Percentiles rank a stretch among this genome's conserved stretches.
Conservation (phyloP, 305 asterid species). For the Vinca major region DNA sequence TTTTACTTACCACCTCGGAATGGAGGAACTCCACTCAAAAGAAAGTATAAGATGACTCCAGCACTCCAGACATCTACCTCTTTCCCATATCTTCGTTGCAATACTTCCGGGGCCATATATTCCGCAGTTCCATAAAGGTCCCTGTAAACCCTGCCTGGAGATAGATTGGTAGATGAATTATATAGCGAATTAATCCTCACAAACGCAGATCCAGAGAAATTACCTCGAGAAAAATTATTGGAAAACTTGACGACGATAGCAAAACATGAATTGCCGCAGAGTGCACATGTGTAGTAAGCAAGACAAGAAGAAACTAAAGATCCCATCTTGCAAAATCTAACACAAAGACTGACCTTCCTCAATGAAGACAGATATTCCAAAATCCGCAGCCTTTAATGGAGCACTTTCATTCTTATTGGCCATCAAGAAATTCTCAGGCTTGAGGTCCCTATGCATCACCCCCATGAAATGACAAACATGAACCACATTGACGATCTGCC, state of each 20-base stretch:
- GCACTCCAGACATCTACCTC: conserved; percentile 93
- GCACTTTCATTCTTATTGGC: conserved; percentile 36
- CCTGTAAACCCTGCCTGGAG: conserved; percentile 49
- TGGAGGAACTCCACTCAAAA: conserved; percentile 62
- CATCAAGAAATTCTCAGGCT: conserved; percentile 82
- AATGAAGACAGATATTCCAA: conserved; percentile 71
- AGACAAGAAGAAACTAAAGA: neutral
- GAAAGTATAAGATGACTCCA: conserved; percentile 79
- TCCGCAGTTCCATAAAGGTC: conserved; percentile 81
- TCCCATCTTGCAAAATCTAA: neutral
- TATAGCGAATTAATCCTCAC: neutral
- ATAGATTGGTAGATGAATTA: conserved; percentile 1
- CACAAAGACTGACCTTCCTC: conserved; percentile 43
- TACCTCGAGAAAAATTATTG: neutral
- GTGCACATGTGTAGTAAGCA: neutral
- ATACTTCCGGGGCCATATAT: conserved; percentile 84
- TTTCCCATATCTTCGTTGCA: conserved; percentile 52
- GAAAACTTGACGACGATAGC: neutral
- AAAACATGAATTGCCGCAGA: neutral
- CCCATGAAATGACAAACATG: conserved; percentile 84
- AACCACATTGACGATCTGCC: conserved; percentile 72
- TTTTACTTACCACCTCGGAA: conserved; percentile 58
- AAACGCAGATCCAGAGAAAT: neutral
- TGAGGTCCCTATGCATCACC: conserved; percentile 61
- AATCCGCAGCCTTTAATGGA: conserved; percentile 57